Base-by-base conservation (phyloP, 2,329 filamentous ascomycete genomes). In the Teratosphaeria zuluensis region DNA sequence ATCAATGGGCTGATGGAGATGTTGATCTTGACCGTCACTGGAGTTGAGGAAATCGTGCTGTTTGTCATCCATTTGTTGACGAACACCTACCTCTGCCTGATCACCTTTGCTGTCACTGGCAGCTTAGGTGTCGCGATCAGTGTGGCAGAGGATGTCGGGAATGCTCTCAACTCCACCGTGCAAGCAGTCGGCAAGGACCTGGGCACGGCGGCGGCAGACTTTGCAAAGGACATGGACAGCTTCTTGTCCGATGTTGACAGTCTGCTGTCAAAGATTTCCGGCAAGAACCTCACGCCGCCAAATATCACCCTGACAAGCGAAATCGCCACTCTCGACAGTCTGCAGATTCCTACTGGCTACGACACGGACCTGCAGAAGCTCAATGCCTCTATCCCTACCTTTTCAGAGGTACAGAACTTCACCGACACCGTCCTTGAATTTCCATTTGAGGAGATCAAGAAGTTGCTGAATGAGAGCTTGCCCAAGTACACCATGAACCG, bases 61-160 rank as follows among this genome's bases (percentile, higher is more conserved):
- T 99, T 96, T 75, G 84, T 91, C 71, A 91, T 99, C 77, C 90
- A 95, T 72, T 87, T 96, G 76, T 82, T 96, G 75, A 92, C 90
- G 52, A 87, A 86, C 55, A 96, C 91, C 16, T 96, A 96, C 70
- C 81, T 90, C 64, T 99, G 94, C 70, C 81, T 99, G 56, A 89
- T 95, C 70, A 89, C 89, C 32, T 83, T 95, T 63, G 85, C 90
- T 54, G 81, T 96, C 58, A 84, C 88, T 63, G 90, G 90, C 62
- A 89, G 85, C 67, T 78, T 96, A 56, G 84, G 90, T 56, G 85
- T 86, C 52, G 89, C 83, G 16, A 76, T 88, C 56, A 76, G 80
- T 56, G 76, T 87, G 62, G 78, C 85, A 54, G 78, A 86, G 68
- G 80, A 84, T 55, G 81, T 85, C 33, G 77, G 80, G 48, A 75